phyloP scores from a whole-genome alignment of 2,329 filamentous ascomycete species.

The Phaeosphaeriaceae sp. region DNA sequence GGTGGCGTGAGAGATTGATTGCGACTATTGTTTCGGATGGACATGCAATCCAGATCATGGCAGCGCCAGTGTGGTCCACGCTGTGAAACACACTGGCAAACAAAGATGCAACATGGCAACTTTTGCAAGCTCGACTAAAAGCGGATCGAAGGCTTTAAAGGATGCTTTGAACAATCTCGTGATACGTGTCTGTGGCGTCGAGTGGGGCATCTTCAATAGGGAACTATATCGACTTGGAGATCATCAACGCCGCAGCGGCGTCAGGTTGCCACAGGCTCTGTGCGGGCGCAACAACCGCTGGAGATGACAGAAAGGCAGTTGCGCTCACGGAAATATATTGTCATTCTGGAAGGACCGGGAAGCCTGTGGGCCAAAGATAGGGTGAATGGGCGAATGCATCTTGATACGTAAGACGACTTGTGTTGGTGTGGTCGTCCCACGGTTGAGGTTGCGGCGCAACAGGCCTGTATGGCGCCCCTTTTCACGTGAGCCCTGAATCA shows the following conservation, averaged over 20 bases:
- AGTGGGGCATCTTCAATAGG: constrained; percentile 16
- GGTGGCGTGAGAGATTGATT: constrained; percentile 21
- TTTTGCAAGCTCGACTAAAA: not conserved
- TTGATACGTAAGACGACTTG: constrained; percentile 27
- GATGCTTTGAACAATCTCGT: not conserved
- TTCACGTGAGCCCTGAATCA: constrained; percentile 39
- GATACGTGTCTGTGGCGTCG: not conserved
- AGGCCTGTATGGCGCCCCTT: constrained; percentile 22
- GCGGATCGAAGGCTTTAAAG: not conserved
- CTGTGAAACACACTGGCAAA: constrained; percentile 11
- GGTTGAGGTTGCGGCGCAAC: constrained; percentile 13
- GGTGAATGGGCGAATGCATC: constrained; percentile 26
- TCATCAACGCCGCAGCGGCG: constrained; percentile 19
- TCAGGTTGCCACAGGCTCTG: constrained; percentile 25
- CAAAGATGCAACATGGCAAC: not conserved
- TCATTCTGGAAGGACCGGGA: constrained; percentile 4
- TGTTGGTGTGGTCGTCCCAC: constrained; percentile 15
- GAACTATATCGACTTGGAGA: constrained; percentile 28
- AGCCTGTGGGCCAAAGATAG: constrained; percentile 4
- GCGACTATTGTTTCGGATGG: constrained; percentile 7
- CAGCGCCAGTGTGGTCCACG: not conserved
- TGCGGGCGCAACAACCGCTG: constrained; percentile 25
- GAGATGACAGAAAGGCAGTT: constrained; percentile 26
- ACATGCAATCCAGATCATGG: constrained; percentile 1
- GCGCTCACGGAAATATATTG: constrained; percentile 12